These are phyloP conservation scores for Rehmannia glutinosa DNA, from an alignment of 257 asterid genomes.

Conservation along the genomic window DNA sequence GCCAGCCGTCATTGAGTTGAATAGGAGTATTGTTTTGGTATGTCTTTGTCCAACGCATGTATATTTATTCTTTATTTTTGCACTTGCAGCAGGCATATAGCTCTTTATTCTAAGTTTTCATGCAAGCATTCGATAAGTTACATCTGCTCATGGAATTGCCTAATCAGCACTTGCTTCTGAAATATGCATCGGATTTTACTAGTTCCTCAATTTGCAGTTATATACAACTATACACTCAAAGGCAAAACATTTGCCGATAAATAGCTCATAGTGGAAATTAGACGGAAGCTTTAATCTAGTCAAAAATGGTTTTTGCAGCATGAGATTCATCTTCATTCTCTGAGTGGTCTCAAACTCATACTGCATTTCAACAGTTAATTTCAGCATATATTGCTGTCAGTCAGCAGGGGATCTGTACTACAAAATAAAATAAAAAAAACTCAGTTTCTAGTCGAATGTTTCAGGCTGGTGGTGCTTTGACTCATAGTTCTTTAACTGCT, in stretches of 20 bases:
- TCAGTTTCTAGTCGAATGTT: constrained; percentile 8
- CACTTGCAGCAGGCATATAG: background rate
- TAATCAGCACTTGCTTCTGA: background rate
- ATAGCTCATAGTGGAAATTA: background rate
- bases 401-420: background rate
- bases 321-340: too few relatives aligned
- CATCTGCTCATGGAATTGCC: background rate
- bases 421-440: constrained; percentile 2
- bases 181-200: background rate
- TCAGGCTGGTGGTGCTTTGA: constrained; percentile 91
- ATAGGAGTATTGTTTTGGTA: constrained; percentile 87
- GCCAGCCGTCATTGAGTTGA: constrained; percentile 85
- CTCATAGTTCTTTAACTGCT: constrained; percentile 49
- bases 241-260: background rate
- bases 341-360: too few relatives aligned
- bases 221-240: background rate
- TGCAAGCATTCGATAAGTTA: background rate
- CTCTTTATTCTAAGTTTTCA: background rate
- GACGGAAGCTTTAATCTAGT: background rate
- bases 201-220: background rate
- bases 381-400: background rate
- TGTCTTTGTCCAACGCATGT: background rate
- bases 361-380: constrained; percentile 1
- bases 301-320: too few relatives aligned
- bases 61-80: background rate